Evolutionary conservation across 169 alveolate species (phyloP).

Genomic region (Perkinsus marinus): DNA sequence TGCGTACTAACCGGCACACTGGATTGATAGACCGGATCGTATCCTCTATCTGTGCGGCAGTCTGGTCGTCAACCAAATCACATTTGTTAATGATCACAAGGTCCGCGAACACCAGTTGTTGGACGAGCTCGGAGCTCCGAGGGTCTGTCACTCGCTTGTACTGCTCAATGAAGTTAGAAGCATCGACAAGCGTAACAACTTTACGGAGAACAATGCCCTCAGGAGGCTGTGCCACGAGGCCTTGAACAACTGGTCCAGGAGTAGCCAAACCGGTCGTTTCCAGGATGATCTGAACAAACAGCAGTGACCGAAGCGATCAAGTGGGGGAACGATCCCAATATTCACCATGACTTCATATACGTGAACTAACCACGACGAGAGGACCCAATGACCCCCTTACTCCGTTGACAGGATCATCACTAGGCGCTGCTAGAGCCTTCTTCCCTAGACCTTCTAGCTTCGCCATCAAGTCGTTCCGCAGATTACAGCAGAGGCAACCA

Average conservation of each 20-base stretch:
- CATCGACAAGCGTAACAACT: not conserved
- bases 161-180: not conserved
- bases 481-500: not conserved
- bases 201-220: not conserved
- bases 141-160: not conserved
- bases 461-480: not conserved
- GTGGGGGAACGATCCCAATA: too few species aligned
- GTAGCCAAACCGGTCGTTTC: not conserved
- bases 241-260: not conserved
- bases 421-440: not conserved
- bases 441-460: not conserved
- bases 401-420: not conserved
- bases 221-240: not conserved
- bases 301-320: too few species aligned
- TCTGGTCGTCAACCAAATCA: not conserved
- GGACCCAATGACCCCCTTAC: not conserved
- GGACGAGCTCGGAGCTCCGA: not conserved
- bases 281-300: not conserved
- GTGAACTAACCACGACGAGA: too few species aligned
- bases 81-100: not conserved
- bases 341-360: too few species aligned
- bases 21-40: not conserved
- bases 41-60: not conserved
- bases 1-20: not conserved
- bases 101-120: not conserved